Conservation (phyloP, 208 protist species). For the Leishmania amazonensis region DNA sequence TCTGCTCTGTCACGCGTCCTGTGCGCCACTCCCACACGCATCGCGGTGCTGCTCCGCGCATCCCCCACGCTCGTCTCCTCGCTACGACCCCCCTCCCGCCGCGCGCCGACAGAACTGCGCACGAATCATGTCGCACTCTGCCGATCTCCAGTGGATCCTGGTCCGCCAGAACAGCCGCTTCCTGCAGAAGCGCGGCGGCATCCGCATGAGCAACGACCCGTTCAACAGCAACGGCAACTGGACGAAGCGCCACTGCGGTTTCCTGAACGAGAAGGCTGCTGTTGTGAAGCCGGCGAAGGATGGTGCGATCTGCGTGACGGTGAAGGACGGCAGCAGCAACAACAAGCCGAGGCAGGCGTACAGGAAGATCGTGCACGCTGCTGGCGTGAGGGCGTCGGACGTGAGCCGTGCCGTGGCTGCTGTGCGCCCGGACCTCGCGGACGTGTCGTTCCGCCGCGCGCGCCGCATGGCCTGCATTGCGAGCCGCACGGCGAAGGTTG, state of each 20-base stretch:
- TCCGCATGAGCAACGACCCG: constrained; percentile 75
- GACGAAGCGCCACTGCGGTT: constrained; percentile 86
- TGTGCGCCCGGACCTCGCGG: constrained; percentile 81
- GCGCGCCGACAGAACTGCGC: constrained; percentile 12
- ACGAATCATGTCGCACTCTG: constrained; percentile 76
- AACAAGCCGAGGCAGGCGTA: constrained; percentile 86
- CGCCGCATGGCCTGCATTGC: constrained; percentile 67
- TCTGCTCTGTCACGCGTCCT: neutral
- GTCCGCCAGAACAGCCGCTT: constrained; percentile 87
- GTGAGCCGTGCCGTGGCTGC: constrained; percentile 73
- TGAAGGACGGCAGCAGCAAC: constrained; percentile 70
- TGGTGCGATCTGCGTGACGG: constrained; percentile 69
- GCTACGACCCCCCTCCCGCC: neutral
- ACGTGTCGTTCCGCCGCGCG: constrained; percentile 80
- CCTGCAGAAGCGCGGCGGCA: constrained; percentile 82
- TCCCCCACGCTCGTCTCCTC: neutral
- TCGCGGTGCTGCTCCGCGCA: neutral
- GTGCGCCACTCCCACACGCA: neutral
- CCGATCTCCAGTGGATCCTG: constrained; percentile 86
- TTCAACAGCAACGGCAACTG: constrained; percentile 92
- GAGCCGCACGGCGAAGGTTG: constrained; percentile 65
- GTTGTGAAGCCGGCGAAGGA: constrained; percentile 79
- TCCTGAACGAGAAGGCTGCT: constrained; percentile 74
- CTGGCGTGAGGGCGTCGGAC: constrained; percentile 73
- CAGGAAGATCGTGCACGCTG: constrained; percentile 65